These are phyloP conservation scores for Geosmithia flava DNA, from an alignment of 2,329 filamentous ascomycete genomes.

Conservation along the genomic window DNA sequence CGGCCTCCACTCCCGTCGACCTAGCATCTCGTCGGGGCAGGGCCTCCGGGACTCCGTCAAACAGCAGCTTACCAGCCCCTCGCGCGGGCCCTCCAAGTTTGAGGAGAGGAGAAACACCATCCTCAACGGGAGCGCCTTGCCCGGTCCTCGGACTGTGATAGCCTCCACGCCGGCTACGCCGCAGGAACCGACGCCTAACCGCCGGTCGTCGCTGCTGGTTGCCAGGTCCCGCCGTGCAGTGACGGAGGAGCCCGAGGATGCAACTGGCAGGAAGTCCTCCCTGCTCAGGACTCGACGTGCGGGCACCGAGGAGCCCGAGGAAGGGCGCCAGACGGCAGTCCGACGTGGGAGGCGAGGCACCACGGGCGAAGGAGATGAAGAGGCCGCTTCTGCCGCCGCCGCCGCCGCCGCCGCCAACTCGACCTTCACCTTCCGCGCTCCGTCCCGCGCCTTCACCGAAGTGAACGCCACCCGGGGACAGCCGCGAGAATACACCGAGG, in stretches of 20 bases:
- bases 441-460: constrained; percentile 47
- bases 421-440: constrained; percentile 32
- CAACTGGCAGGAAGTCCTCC: constrained; percentile 29
- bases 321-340: constrained; percentile 28
- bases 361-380: constrained; percentile 35
- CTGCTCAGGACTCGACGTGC: constrained; percentile 31
- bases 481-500: constrained; percentile 11
- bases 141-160: constrained; percentile 25
- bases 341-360: constrained; percentile 33
- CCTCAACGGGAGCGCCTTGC: constrained; percentile 28
- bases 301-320: constrained; percentile 34
- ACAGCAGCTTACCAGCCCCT: constrained; percentile 24
- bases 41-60: constrained; percentile 23
- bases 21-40: constrained; percentile 14
- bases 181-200: constrained; percentile 20
- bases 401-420: too few species aligned
- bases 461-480: constrained; percentile 23
- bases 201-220: constrained; percentile 41
- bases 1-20: constrained; percentile 21
- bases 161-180: constrained; percentile 25
- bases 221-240: constrained; percentile 31
- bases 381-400: constrained; percentile 7
- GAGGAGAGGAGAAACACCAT: constrained; percentile 40
- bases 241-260: constrained; percentile 37
- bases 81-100: constrained; percentile 31